Evolutionary conservation across 768 basidiomycete genomes (phyloP), one percentile per base, ranked within the genome.

Genomic region (Lyophyllum shimeji): DNA sequence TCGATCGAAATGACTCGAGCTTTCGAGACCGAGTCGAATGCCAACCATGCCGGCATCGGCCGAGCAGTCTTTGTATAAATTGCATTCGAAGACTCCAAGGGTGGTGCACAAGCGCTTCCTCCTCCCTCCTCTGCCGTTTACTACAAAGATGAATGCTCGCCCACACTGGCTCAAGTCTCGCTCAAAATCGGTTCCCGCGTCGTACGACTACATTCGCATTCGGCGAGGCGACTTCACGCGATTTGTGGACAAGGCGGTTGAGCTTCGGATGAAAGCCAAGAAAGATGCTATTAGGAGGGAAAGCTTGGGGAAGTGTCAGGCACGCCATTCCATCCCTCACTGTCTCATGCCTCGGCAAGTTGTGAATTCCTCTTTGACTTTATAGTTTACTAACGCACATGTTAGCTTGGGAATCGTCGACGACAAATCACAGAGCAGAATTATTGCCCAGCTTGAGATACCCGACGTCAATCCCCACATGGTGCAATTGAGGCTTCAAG

Each of bases 331-430:
- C 27, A 12, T 18, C 29, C 51, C 42, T 9, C n/a, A 3, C 24
- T 44, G 18, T 34, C 59, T 60, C 23, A 54, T 60, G 42, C 66
- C 65, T 43, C 53, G 66, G 66, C 65, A 58, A 34, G 57, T 43
- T 39, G 25, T 13, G 1, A 25, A 20, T 27, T 27, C 18, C 23
- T 24, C 7, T 37, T 34, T 0, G 9, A 1, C 7, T 46, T 18
- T 23, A 9, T 24, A n/a, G 15, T 45, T 42, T 45, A 46, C 55
- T 20, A 53, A 47, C 2, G 8, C n/a, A 27, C 55, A 13, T 61
- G 56, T 37, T 52, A 80, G 80, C 46, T 73, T 78, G 70, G 77
- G 78, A 52, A 57, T 79, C 17, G 63, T 77, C 15, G 74, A 79
- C 46, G 72, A 79, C 50, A 70, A 72, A 7, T 65, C 60, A 5